phyloP scores from a whole-genome alignment of 495 filamentous ascomycete species.

The Aspergillus bertholletiae region DNA sequence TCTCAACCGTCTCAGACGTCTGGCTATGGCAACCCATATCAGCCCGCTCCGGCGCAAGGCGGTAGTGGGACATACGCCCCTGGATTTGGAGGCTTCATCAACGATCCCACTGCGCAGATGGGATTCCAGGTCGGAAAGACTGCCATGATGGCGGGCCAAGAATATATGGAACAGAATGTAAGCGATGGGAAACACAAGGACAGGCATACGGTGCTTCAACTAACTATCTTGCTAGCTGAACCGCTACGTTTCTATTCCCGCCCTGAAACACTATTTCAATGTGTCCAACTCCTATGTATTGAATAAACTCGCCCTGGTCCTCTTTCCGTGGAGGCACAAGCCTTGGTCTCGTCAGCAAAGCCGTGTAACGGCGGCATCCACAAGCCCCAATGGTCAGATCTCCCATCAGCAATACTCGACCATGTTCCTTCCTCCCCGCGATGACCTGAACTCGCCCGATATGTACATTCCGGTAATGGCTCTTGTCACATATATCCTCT shows the following conservation, averaged over 20 bases:
- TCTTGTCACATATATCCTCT: conserved; percentile 92
- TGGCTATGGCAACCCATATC: conserved; percentile 74
- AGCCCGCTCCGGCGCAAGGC: conserved; percentile 45
- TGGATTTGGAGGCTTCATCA: conserved; percentile 85
- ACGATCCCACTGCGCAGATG: conserved; percentile 94
- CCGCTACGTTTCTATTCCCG: conserved; percentile 86
- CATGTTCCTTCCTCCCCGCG: conserved; percentile 89
- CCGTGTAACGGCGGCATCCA: conserved; percentile 46
- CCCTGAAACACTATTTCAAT: conserved; percentile 96
- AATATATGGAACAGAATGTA: conserved; percentile 93
- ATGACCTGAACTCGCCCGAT: conserved; percentile 96
- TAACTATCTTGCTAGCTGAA: conserved; percentile 58
- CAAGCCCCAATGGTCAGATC: conserved; percentile 60
- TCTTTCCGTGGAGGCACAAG: conserved; percentile 96
- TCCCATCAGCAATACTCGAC: conserved; percentile 59
- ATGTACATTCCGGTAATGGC: conserved; percentile 95
- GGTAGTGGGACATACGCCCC: conserved; percentile 59
- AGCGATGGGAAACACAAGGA: neutral
- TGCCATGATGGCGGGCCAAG: conserved; percentile 82
- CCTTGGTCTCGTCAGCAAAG: conserved; percentile 83
- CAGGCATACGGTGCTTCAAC: conserved; percentile 9
- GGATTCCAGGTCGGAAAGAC: conserved; percentile 91
- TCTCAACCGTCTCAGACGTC: conserved; percentile 68
- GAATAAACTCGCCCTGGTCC: conserved; percentile 79
- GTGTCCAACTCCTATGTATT: conserved; percentile 91